Evolutionary conservation across 192 early-diverging fungal genomes (phyloP).

Genomic region (Coemansia sp.): DNA sequence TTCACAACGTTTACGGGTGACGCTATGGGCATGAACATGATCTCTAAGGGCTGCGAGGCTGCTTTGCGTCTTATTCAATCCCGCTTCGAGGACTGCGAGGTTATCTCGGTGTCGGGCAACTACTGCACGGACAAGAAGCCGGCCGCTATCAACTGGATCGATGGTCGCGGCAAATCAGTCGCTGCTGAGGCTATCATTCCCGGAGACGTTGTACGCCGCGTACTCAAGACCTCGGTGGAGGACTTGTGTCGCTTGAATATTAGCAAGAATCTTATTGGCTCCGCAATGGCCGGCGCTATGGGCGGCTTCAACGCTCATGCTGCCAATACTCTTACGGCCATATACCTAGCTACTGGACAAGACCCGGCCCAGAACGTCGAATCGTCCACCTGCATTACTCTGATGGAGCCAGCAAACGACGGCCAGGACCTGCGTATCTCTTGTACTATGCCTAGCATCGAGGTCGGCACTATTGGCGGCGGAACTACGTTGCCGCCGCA

Average conservation of each 20-base stretch:
- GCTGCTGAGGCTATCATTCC: slow-evolving; percentile 86
- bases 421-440: slow-evolving; percentile 83
- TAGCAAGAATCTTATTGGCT: slow-evolving; percentile 90
- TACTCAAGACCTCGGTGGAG: slow-evolving; percentile 84
- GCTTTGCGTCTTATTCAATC: slow-evolving; percentile 66
- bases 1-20: slow-evolving; percentile 92
- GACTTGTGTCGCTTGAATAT: slow-evolving; percentile 80
- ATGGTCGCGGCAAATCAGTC: slow-evolving; percentile 93
- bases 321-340: slow-evolving; percentile 89
- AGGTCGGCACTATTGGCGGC: slow-evolving; percentile 93
- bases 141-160: slow-evolving; percentile 97
- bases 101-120: slow-evolving; percentile 87
- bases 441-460: slow-evolving; percentile 92
- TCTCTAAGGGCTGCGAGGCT: slow-evolving; percentile 92
- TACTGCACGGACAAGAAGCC: slow-evolving; percentile 98
- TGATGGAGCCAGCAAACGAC: slow-evolving; percentile 87
- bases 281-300: slow-evolving; percentile 89
- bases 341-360: slow-evolving; percentile 92
- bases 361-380: slow-evolving; percentile 97
- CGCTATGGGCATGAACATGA: slow-evolving; percentile 99
- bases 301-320: slow-evolving; percentile 96
- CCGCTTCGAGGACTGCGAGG: slow-evolving; percentile 71
- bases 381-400: slow-evolving; percentile 87
- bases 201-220: slow-evolving; percentile 72
- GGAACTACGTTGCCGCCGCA: slow-evolving; percentile 86